These are phyloP conservation scores for Paxillus involutus DNA, from an alignment of 768 basidiomycete genomes.

Conservation along the genomic window DNA sequence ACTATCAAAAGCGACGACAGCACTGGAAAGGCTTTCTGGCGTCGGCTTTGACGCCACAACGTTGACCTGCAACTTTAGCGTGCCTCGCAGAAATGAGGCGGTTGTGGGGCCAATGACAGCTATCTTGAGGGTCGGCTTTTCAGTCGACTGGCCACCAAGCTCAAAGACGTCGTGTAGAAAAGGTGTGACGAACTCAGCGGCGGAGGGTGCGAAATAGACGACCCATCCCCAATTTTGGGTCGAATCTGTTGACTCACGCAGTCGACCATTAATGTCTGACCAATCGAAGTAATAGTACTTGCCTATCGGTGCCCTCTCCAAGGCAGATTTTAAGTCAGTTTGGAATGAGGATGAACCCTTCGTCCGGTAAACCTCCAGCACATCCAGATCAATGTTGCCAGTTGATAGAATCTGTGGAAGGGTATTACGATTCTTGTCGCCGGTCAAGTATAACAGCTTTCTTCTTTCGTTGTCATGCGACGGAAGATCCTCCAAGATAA, in stretches of 20 bases:
- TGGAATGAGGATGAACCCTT: conserved; percentile 52
- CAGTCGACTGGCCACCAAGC: conserved; percentile 22
- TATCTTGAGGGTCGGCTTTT: conserved; percentile 31
- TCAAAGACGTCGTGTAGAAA: conserved; percentile 45
- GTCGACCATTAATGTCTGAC: background rate
- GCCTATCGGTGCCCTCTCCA: conserved; percentile 28
- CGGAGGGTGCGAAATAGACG: conserved; percentile 75
- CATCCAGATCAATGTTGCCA: conserved; percentile 43
- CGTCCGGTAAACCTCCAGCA: conserved; percentile 73
- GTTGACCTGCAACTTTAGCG: conserved; percentile 48
- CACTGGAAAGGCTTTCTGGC: conserved; percentile 46
- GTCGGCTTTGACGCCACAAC: conserved; percentile 56
- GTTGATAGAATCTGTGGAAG: conserved; percentile 50
- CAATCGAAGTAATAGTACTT: conserved; percentile 11
- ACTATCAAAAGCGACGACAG: conserved; percentile 25
- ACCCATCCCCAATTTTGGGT: conserved; percentile 56
- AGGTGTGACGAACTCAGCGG: conserved; percentile 57
- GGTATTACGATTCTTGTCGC: conserved; percentile 83
- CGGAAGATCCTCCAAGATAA: conserved; percentile 48
- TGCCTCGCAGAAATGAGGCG: conserved; percentile 45
- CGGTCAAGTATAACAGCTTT: conserved; percentile 70
- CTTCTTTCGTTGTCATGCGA: conserved; percentile 15
- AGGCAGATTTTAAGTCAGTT: conserved; percentile 36
- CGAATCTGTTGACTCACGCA: background rate
- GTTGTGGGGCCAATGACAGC: conserved; percentile 76